Evolutionary conservation across 2,329 filamentous ascomycete species (phyloP), one percentile per base, ranked within the genome.

Genomic region (Harringtonia aguacate): DNA sequence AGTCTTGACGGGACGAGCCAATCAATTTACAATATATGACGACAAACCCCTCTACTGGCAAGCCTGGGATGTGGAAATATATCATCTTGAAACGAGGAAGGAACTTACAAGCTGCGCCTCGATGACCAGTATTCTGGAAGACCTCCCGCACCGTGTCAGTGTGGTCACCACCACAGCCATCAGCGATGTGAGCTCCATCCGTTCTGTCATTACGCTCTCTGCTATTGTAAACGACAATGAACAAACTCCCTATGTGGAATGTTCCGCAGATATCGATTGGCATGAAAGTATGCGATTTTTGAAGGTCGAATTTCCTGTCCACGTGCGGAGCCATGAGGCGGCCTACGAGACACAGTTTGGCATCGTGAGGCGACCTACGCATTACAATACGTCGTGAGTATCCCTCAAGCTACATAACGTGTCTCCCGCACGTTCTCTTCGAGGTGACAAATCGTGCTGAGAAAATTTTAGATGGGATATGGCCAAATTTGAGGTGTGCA

Each of bases 41-140:
- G 92, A 97, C 65, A 95, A 97, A 65, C 89, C 89, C 18, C 73
- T 95, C 20, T 95, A 94, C 67, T 95, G 88, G 88, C 86, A 95
- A 64, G 88, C 88, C 3, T 95, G 90, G 89, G 90, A 98, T 61
- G 90, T 97, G 6, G 92, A 98, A 62, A 88, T 97, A 22, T 98
- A 83, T 66, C 92, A 97, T 56, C 75, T 97, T 21, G 80, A 92
- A 44, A 92, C 88, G 2, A 80, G 88, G 45, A 77, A 84, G 58
- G 84, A 90, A 58, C 71, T 98, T 13, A 59, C 73, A 6, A 75
- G 81, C 7, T 7, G 7, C 10, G 10, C 10, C n/a, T 73, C 76
- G 49, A 72, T 79, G 52, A 87, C 86, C 10, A 73, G 70, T 49
- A 81, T 95, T 46, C 67, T 77, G 29, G 86, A 92, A 55, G 66